Base-by-base conservation (phyloP, 1,284 basidiomycete species). In the Pseudozyma pruni region DNA sequence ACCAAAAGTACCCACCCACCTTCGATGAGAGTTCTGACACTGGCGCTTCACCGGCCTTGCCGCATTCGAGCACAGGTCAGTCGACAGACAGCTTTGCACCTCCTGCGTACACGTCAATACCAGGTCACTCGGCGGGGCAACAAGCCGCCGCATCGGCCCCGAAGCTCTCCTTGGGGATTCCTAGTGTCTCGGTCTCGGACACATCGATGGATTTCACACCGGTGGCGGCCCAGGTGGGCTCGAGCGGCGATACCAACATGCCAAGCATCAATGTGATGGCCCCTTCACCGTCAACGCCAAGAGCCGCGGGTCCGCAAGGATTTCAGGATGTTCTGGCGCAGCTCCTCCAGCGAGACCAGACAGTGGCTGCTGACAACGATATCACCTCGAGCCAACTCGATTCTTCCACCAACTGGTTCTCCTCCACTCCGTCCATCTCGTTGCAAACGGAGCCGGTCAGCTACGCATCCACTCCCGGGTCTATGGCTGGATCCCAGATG, bases 251-350 rank as follows among this genome's bases (percentile, higher is more conserved):
- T 22, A 27, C 40, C 16, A n/a, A 37, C 39, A 67, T 67, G 62
- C 69, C 69, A 9, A 62, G 62, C 51, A 72, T 72, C 58, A 61
- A 67, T n/a, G 62, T 72, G 11, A 72, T 72, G 69, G 69, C 69
- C 3, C 62, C 69, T 32, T 72, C 69, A 17, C 69, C 69, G 6
- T 67, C 62, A 2, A 72, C 69, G 11, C 69, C 69, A 0, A 62
- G 47, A 29, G 62, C 69, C 1, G 27, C 9, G 20, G 59, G 55
- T 23, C 37, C 34, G 7, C 41, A 63, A 19, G 69, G 69, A 3
- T 72, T 72, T 33, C 69, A 72, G 38, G 45, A 62, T 6, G 50
- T 72, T 17, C 62, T 72, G 6, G 62, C 58, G n/a, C 69, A 72
- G 34, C 55, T 72, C 31, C 60, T 32, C 47, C 55, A 37, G 49